phyloP scores from a whole-genome alignment of 352 stramenopile species.

The Elongisporangium prolatum region DNA sequence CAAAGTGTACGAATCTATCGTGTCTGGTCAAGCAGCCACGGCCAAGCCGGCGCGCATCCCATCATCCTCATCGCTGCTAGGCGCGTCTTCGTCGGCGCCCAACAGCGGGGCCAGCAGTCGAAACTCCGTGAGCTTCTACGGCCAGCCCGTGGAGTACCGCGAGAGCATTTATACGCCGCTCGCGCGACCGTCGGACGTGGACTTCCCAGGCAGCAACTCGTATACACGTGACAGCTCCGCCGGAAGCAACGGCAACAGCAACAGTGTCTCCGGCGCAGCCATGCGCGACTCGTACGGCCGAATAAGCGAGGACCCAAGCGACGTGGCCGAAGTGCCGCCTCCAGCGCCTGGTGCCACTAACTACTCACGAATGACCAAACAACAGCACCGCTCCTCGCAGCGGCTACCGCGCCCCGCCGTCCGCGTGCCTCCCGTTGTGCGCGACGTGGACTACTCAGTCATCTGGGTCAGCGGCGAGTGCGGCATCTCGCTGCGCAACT shows the following conservation, averaged over 20 bases:
- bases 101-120: not conserved
- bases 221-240: slow-evolving; percentile 2
- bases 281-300: slow-evolving; percentile 21
- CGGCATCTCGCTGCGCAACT: slow-evolving; percentile 82
- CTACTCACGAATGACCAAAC: slow-evolving; percentile 19
- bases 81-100: slow-evolving; percentile 17
- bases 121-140: not conserved
- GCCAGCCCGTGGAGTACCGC: slow-evolving; percentile 3
- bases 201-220: slow-evolving; percentile 7
- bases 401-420: slow-evolving; percentile 6
- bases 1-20: slow-evolving; percentile 64
- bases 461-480: slow-evolving; percentile 82
- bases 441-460: slow-evolving; percentile 52
- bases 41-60: slow-evolving; percentile 1
- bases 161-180: slow-evolving; percentile 42
- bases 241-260: slow-evolving; percentile 1
- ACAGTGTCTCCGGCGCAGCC: slow-evolving; percentile 23
- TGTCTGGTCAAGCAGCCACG: slow-evolving; percentile 9
- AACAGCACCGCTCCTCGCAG: slow-evolving; percentile 15
- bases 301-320: slow-evolving; percentile 16
- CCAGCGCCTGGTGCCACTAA: slow-evolving; percentile 11
- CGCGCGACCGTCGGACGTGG: slow-evolving; percentile 3
- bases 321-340: slow-evolving; percentile 3
- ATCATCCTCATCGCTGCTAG: not conserved
- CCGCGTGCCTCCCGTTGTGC: slow-evolving; percentile 4